phyloP scores from a whole-genome alignment of 2,329 filamentous ascomycete species.

The Cladosporium sp. region DNA sequence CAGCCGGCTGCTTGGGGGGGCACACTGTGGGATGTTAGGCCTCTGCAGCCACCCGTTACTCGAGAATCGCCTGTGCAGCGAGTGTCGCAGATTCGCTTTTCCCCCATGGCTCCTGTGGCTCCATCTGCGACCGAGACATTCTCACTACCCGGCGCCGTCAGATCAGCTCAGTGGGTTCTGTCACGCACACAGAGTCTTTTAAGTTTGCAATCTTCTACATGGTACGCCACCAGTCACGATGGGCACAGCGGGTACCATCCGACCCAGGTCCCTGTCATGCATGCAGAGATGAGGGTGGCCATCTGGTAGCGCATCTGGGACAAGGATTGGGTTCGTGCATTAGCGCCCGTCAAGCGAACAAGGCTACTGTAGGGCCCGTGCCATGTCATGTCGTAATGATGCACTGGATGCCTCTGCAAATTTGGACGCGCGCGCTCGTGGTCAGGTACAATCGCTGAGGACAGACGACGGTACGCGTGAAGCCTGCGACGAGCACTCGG shows the following conservation, averaged over 20 bases:
- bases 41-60: conserved; percentile 17
- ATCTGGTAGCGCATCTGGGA: conserved; percentile 19
- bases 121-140: neutral
- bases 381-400: conserved; percentile 16
- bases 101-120: neutral
- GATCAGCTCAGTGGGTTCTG: neutral
- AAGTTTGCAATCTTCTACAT: neutral
- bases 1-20: conserved; percentile 7
- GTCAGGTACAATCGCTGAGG: neutral
- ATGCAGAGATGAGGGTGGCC: conserved; percentile 21
- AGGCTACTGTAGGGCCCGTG: conserved; percentile 7
- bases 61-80: conserved; percentile 21
- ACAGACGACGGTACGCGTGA: neutral
- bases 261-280: conserved; percentile 1
- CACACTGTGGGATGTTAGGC: conserved; percentile 3
- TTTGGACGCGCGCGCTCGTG: conserved; percentile 2
- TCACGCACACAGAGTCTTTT: neutral
- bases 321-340: conserved; percentile 17
- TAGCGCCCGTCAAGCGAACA: conserved; percentile 18
- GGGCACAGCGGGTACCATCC: neutral
- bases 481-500: neutral
- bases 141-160: neutral
- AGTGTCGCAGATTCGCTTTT: conserved; percentile 16
- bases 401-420: conserved; percentile 6
- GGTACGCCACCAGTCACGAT: neutral